Conservation (phyloP, 345 rosid genomes). For the Passiflora organensis region DNA sequence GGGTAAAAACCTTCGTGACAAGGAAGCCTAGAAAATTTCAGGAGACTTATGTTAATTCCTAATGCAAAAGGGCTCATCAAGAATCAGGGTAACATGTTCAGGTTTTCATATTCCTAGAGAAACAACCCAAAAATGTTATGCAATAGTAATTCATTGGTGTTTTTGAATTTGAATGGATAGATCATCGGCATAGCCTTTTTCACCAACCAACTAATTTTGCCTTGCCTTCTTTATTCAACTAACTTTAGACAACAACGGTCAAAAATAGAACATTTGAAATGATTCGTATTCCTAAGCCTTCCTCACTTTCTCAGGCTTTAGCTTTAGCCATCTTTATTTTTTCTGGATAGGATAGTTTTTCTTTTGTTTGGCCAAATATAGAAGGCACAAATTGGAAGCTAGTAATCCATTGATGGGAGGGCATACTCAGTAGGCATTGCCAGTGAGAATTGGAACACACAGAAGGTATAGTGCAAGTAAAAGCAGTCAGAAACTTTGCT, state of each 20-base stretch:
- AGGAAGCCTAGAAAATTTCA: too few relatives aligned
- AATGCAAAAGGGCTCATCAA: conserved; percentile 14
- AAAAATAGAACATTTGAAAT: conserved; percentile 19
- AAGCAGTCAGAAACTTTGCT: background rate
- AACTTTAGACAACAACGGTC: conserved; percentile 41
- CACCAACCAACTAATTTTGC: conserved; percentile 26
- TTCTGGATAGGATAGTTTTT: background rate
- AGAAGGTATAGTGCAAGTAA: background rate
- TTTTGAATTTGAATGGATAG: background rate
- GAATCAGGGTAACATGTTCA: background rate
- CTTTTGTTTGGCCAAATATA: conserved; percentile 3
- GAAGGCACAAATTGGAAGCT: conserved; percentile 11
- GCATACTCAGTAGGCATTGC: background rate
- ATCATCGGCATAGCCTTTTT: conserved; percentile 11
- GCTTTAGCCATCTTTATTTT: background rate
- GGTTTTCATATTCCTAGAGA: background rate
- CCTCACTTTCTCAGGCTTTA: background rate
- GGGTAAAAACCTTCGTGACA: too few relatives aligned
- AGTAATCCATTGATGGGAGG: background rate
- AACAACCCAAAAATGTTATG: background rate
- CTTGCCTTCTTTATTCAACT: conserved; percentile 42
- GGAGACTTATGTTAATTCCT: too few relatives aligned
- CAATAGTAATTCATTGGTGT: background rate
- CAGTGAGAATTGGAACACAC: conserved; percentile 14
- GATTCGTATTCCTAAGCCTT: conserved; percentile 23